These are phyloP conservation scores for Austroboletus sp. DNA, from an alignment of 1,284 basidiomycete genomes.

Conservation along the genomic window DNA sequence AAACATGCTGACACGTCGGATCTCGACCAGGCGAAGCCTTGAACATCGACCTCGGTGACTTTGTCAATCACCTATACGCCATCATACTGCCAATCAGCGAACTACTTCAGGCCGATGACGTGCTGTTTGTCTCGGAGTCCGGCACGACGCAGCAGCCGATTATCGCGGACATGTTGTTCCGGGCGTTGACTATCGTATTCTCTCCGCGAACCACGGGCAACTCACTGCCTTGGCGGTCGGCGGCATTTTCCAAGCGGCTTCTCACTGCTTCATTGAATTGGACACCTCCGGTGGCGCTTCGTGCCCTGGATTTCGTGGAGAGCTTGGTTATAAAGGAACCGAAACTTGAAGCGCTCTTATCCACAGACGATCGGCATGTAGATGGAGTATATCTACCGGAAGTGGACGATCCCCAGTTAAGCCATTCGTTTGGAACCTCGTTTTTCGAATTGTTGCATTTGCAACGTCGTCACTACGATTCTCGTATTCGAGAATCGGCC, in stretches of 20 bases:
- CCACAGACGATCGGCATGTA: slow-evolving; percentile 76
- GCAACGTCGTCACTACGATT: slow-evolving; percentile 53
- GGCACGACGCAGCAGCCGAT: slow-evolving; percentile 33
- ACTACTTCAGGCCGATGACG: slow-evolving; percentile 45
- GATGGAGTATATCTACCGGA: slow-evolving; percentile 79
- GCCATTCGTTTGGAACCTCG: slow-evolving; percentile 63
- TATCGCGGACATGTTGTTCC: slow-evolving; percentile 76
- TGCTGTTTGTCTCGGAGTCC: slow-evolving; percentile 20
- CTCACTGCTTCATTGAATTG: slow-evolving; percentile 74
- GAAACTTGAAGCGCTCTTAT: slow-evolving; percentile 76
- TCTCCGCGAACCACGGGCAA: slow-evolving; percentile 53
- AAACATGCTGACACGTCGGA: slow-evolving; percentile 10
- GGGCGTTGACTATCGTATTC: slow-evolving; percentile 75
- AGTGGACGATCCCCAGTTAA: slow-evolving; percentile 81
- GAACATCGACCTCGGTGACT: slow-evolving; percentile 90
- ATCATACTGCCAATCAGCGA: slow-evolving; percentile 59
- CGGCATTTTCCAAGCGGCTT: slow-evolving; percentile 89
- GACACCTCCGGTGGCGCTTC: slow-evolving; percentile 60
- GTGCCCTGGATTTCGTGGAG: slow-evolving; percentile 67
- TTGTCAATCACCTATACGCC: slow-evolving; percentile 72
- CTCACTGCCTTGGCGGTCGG: slow-evolving; percentile 70
- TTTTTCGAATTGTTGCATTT: slow-evolving; percentile 66
- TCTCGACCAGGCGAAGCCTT: slow-evolving; percentile 74
- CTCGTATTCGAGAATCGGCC: slow-evolving; percentile 53
- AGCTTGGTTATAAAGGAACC: slow-evolving; percentile 70